Base-by-base conservation (phyloP, 768 basidiomycete genomes). In the Rhodosporidiobolus sp. region DNA sequence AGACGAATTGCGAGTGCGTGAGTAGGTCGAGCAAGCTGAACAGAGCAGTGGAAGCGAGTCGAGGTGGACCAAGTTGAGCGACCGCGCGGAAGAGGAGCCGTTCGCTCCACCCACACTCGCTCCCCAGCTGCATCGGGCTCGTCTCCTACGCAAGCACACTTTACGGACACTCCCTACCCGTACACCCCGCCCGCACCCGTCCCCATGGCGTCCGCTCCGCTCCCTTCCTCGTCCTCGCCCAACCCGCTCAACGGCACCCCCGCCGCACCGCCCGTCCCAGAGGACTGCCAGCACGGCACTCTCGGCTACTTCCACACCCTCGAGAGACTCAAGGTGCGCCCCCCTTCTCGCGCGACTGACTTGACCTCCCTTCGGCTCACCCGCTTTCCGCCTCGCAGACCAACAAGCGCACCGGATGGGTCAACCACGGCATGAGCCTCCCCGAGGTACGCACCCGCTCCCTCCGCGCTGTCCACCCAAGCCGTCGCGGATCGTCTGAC, bases 361-460 rank as follows among this genome's bases (percentile, higher is more conserved):
- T 19, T 35, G 2, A 5, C 19, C 10, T 34, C 55, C 9, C 61
- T 17, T 26, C 24, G 24, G n/a, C 53, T 24, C 0, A 19, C 38
- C 11, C 11, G 34, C 9, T 19, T 28, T 30, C 35, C 26, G 1
- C 28, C 54, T 24, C 26, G 17, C 76, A 96, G 93, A 94, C 90
- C 0, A 93, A 97, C 79, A 95, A 94, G 80, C 86, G 95, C 16
- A 96, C 94, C 0, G 95, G 95, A 72, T 99, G 94, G 95, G 86
- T 94, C 45, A 85, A 94, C 76, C 86, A 92, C 77, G 86, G 89
- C 55, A 90, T 91, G 38, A 64, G 55, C 75, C 94, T 97, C 73
- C 88, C 92, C 14, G 95, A 98, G 78, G 75, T 76, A 49, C 54
- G 64, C 8, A 22, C 59, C 16, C 49, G 30, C 17, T 34, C 1